Evolutionary conservation across 352 stramenopile species (phyloP).

Genomic region (Phytophthora sp.): DNA sequence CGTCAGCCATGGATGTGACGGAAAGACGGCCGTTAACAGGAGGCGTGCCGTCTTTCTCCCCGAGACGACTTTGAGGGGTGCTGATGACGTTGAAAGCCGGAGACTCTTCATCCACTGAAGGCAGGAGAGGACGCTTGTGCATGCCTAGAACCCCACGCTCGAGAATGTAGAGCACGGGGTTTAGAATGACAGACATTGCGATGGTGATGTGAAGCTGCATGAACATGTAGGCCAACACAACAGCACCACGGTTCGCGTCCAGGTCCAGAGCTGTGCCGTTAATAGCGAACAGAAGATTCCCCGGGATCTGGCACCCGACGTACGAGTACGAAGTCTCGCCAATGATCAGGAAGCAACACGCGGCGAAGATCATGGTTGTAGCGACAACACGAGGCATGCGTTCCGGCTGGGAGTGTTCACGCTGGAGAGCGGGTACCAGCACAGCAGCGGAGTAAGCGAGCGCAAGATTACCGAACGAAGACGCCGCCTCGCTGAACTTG

Average conservation of each 20-base stretch:
- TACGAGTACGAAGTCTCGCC: slow-evolving; percentile 45
- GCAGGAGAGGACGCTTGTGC: slow-evolving; percentile 50
- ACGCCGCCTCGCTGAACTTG: slow-evolving; percentile 51
- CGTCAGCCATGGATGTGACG: slow-evolving; percentile 38
- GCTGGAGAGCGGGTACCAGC: slow-evolving; percentile 61
- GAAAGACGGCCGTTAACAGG: slow-evolving; percentile 21
- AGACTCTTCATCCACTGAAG: slow-evolving; percentile 37
- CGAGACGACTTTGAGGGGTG: slow-evolving; percentile 26
- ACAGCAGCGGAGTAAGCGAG: slow-evolving; percentile 65
- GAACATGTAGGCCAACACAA: slow-evolving; percentile 64
- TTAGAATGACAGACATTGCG: slow-evolving; percentile 65
- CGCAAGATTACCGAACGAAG: slow-evolving; percentile 65
- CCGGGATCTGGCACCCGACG: slow-evolving; percentile 66
- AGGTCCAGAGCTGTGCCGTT: slow-evolving; percentile 50
- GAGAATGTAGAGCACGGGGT: slow-evolving; percentile 64
- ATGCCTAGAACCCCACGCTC: slow-evolving; percentile 63
- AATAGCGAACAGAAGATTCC: slow-evolving; percentile 69
- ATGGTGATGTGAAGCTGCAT: slow-evolving; percentile 76
- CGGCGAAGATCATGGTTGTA: slow-evolving; percentile 54
- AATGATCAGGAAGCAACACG: slow-evolving; percentile 60
- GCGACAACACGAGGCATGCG: slow-evolving; percentile 63
- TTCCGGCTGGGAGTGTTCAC: slow-evolving; percentile 63
- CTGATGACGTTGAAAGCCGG: slow-evolving; percentile 33
- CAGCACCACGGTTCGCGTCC: slow-evolving; percentile 48
- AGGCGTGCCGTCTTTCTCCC: slow-evolving; percentile 20